Conservation (phyloP, 2,329 filamentous ascomycete genomes). For the Epichloe glyceriae region DNA sequence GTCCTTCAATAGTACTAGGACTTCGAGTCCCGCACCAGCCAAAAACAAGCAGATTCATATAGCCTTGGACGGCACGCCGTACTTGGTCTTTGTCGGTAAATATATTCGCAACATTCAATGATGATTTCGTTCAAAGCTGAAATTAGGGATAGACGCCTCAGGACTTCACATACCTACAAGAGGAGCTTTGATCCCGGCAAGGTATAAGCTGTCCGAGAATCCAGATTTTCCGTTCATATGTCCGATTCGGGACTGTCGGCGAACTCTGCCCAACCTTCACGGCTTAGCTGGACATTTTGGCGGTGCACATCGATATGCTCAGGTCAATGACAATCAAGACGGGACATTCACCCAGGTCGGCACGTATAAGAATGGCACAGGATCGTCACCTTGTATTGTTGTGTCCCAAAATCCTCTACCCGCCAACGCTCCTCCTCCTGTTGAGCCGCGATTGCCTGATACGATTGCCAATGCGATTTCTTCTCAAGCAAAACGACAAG, state of each 20-base stretch:
- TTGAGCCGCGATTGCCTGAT: conserved; percentile 1
- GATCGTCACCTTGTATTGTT: conserved; percentile 16
- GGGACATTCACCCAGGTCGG: conserved; percentile 23
- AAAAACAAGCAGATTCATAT: not conserved
- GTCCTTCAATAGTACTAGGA: not conserved
- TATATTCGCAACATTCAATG: not conserved
- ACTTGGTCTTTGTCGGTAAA: not conserved
- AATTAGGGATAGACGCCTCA: not conserved
- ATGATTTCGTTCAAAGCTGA: not conserved
- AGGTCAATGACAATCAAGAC: conserved; percentile 28
- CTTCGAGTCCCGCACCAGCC: not conserved
- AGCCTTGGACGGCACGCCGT: conserved; percentile 2
- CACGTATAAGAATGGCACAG: conserved; percentile 12
- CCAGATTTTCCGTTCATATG: conserved; percentile 19
- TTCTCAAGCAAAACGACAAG: not conserved
- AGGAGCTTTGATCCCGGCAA: conserved; percentile 21
- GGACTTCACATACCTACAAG: not conserved
- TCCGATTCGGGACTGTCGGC: conserved; percentile 24
- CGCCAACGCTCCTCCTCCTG: conserved; percentile 7
- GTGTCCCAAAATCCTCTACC: conserved; percentile 15
- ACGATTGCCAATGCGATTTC: not conserved
- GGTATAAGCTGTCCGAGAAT: conserved; percentile 17
- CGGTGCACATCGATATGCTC: conserved; percentile 13
- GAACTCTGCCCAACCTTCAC: conserved; percentile 12
- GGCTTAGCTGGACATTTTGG: conserved; percentile 16